These are phyloP conservation scores for Discostella stelligeroides DNA, from an alignment of 108 stramenopile species.

Conservation along the genomic window DNA sequence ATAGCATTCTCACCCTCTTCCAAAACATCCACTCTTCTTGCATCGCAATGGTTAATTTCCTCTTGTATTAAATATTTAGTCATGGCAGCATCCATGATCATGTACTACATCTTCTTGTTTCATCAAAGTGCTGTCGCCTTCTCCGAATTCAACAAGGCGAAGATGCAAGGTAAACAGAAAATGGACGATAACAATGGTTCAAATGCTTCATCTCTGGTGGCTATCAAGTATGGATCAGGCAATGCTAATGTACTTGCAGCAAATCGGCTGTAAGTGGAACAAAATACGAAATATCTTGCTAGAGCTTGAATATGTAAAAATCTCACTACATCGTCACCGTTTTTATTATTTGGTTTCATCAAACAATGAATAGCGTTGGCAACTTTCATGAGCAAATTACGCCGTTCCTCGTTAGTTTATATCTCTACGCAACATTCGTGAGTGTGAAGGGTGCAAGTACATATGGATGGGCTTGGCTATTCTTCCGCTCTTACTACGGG, in stretches of 20 bases:
- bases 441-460: conserved; percentile 4
- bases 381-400: conserved; percentile 21
- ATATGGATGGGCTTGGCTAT: conserved; percentile 22
- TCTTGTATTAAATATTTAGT: neutral
- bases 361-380: neutral
- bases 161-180: neutral
- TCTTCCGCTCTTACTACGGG: conserved; percentile 21
- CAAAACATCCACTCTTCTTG: too few relatives aligned
- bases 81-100: conserved; percentile 6
- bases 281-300: neutral
- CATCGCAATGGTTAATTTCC: too few relatives aligned
- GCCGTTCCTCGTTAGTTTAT: conserved; percentile 18
- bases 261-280: conserved; percentile 7
- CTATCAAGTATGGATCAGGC: conserved; percentile 21
- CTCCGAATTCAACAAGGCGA: conserved; percentile 1
- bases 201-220: too few relatives aligned
- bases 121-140: conserved; percentile 16
- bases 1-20: too few relatives aligned
- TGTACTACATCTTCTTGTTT: conserved; percentile 29
- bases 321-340: too few relatives aligned
- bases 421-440: conserved; percentile 16
- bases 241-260: conserved; percentile 10
- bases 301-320: too few relatives aligned
- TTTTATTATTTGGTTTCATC: too few relatives aligned
- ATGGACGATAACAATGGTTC: neutral